phyloP scores from a whole-genome alignment of 768 basidiomycete species.

The Lentinula guzmanii region DNA sequence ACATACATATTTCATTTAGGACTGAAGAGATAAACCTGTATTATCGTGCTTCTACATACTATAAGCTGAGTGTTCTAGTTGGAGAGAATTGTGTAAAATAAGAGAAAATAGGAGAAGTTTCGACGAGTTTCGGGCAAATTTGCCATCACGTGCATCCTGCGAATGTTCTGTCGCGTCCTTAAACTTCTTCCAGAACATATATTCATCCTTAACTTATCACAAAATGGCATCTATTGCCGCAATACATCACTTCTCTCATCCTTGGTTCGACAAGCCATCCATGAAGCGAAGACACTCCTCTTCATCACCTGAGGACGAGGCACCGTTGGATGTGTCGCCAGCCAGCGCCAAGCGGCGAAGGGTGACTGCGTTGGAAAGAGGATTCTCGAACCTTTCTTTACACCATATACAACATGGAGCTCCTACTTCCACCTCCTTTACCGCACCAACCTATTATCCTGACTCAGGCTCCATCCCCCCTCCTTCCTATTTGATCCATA shows the following conservation, averaged over 20 bases:
- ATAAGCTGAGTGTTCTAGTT: background rate
- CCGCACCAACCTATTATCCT: background rate
- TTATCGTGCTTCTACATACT: too few species aligned
- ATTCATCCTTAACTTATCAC: background rate
- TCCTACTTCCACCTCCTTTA: background rate
- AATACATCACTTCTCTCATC: constrained; percentile 27
- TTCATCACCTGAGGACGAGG: constrained; percentile 14
- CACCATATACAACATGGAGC: background rate
- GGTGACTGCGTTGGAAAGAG: background rate
- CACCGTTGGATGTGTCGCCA: background rate
- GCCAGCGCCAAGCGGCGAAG: background rate
- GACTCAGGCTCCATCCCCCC: background rate
- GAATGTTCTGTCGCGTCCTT: background rate
- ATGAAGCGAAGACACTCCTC: constrained; percentile 35
- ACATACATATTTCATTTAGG: too few species aligned
- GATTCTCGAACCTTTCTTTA: constrained; percentile 5
- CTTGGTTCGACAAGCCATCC: constrained; percentile 33
- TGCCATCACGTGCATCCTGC: background rate
- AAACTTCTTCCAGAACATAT: background rate
- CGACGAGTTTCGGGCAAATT: background rate
- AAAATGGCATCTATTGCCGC: constrained; percentile 7
- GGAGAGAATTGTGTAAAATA: background rate
- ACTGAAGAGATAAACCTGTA: too few species aligned
- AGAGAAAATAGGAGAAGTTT: background rate
- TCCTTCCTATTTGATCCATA: background rate